phyloP scores from a whole-genome alignment of 2,329 filamentous ascomycete genomes.

The Bimuria novae-zelandiae region DNA sequence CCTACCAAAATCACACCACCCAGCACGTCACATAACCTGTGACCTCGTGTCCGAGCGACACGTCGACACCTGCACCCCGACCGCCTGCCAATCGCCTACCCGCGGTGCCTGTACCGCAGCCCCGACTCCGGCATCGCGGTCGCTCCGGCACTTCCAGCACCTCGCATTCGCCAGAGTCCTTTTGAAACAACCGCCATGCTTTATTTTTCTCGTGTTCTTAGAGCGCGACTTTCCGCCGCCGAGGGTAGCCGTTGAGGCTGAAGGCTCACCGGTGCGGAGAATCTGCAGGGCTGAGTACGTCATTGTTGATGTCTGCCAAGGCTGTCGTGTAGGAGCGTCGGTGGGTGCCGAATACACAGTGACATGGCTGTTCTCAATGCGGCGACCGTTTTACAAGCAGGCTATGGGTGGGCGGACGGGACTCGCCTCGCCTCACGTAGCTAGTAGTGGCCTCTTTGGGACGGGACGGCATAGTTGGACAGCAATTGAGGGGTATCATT shows the following conservation, averaged over 20 bases:
- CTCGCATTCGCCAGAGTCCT: background rate
- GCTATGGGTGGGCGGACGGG: no score
- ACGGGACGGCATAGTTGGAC: no score
- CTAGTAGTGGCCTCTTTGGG: no score
- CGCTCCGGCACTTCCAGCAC: no score
- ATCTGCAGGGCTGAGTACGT: conserved; percentile 2
- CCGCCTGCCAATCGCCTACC: background rate
- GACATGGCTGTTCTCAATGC: background rate
- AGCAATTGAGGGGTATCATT: background rate
- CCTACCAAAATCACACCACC: background rate
- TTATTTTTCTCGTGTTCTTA: background rate
- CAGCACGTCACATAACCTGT: background rate
- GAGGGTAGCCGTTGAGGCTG: conserved; percentile 1
- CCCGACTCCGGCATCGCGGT: no score
- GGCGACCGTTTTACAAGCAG: background rate
- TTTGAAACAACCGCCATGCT: background rate
- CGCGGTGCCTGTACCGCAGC: background rate
- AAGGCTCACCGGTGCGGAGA: background rate
- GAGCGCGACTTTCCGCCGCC: background rate
- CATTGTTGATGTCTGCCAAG: background rate
- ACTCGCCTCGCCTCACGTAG: no score
- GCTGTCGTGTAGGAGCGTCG: background rate
- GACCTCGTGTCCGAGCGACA: conserved; percentile 4
- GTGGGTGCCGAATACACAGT: background rate
- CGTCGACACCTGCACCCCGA: background rate